phyloP scores from a whole-genome alignment of 345 rosid species.

The Turnera subulata region DNA sequence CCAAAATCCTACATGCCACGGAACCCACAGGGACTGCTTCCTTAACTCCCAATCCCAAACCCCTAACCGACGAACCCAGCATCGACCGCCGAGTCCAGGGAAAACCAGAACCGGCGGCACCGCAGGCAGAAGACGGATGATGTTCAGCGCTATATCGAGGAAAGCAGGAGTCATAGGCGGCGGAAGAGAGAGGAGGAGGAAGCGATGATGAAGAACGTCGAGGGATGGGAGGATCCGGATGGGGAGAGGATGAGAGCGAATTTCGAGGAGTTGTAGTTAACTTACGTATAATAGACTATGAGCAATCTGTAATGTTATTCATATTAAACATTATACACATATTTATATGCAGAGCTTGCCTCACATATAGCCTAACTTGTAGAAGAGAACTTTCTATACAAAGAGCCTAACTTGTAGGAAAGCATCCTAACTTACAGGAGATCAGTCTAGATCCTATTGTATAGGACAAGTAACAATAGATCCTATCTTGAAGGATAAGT shows the following conservation, averaged over 20 bases:
- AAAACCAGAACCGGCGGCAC: conserved; percentile 79
- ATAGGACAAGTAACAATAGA: too few species aligned
- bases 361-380: too few species aligned
- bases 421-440: too few species aligned
- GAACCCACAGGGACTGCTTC: conserved; percentile 31
- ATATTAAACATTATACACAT: too few species aligned
- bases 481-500: too few species aligned
- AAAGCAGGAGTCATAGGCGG: conserved; percentile 70
- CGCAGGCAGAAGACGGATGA: conserved; percentile 93
- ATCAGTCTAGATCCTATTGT: too few species aligned
- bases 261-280: conserved; percentile 77
- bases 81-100: conserved; percentile 75
- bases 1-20: conserved; percentile 27
- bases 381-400: too few species aligned
- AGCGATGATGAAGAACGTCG: conserved; percentile 85
- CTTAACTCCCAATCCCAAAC: conserved; percentile 45
- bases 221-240: conserved; percentile 73
- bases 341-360: too few species aligned
- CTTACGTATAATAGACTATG: too few species aligned
- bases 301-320: too few species aligned
- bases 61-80: conserved; percentile 72
- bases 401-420: too few species aligned
- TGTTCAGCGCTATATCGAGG: conserved; percentile 78
- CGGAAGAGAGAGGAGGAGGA: conserved; percentile 64
- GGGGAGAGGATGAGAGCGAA: conserved; percentile 78